Evolutionary conservation across 2,329 filamentous ascomycete species (phyloP).

Genomic region (Emergomyces orientalis): DNA sequence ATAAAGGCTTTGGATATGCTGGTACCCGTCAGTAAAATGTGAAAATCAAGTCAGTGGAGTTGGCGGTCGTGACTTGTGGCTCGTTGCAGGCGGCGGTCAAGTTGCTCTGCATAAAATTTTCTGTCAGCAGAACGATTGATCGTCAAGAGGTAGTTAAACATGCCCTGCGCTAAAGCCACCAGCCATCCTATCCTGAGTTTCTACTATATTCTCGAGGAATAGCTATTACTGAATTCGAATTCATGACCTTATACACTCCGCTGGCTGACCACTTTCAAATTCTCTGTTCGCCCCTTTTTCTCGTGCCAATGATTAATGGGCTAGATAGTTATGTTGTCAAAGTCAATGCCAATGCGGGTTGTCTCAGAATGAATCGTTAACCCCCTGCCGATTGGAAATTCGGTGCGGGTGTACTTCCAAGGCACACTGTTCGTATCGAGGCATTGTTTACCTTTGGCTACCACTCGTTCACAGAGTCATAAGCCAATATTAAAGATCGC

Average conservation of each 20-base stretch:
- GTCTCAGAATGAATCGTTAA: constrained; percentile 1
- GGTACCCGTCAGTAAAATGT: neutral
- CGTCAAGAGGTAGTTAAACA: neutral
- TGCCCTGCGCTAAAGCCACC: neutral
- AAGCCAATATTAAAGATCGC: neutral
- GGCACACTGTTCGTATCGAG: neutral
- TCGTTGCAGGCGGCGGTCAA: constrained; percentile 5
- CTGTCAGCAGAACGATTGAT: neutral
- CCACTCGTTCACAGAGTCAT: neutral
- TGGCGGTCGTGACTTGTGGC: neutral
- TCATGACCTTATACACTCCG: neutral
- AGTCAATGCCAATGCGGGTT: neutral
- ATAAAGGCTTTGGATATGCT: neutral
- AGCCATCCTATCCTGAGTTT: neutral
- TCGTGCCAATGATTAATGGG: neutral
- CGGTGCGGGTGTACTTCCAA: neutral
- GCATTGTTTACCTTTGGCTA: neutral
- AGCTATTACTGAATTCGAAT: neutral
- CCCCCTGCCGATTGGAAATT: neutral
- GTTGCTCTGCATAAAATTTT: neutral
- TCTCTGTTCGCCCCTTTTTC: neutral
- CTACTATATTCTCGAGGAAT: neutral
- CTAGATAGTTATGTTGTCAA: neutral
- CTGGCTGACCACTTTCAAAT: neutral
- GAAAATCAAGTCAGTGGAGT: neutral